These are phyloP conservation scores for Pseudodiploospora longispora DNA, from an alignment of 2,329 filamentous ascomycete genomes.

Conservation along the genomic window DNA sequence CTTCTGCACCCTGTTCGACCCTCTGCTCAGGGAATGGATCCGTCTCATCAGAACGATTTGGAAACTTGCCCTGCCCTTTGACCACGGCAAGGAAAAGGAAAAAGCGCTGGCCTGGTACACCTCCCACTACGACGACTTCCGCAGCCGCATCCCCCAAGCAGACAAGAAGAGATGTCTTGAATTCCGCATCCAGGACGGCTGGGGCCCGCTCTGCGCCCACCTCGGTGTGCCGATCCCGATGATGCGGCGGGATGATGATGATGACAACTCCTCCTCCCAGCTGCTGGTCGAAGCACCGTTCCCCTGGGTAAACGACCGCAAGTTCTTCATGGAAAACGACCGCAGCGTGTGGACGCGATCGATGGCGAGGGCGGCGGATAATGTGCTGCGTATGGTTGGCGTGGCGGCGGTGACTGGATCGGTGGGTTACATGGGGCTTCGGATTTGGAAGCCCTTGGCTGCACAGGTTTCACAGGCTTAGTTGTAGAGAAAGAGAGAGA, in stretches of 20 bases:
- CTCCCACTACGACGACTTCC: conserved; percentile 28
- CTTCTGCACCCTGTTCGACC: conserved; percentile 23
- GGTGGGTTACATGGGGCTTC: no score
- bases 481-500: no score
- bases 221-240: conserved; percentile 29
- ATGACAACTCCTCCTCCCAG: conserved; percentile 7
- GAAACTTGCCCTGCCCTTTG: conserved; percentile 17
- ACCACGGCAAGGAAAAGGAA: conserved; percentile 25
- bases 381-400: conserved; percentile 16
- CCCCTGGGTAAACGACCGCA: conserved; percentile 24
- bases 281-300: conserved; percentile 22
- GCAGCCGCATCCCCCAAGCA: conserved; percentile 23
- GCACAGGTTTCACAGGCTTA: no score
- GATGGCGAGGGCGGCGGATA: conserved; percentile 16
- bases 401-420: no score
- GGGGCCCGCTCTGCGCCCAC: conserved; percentile 32
- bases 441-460: no score
- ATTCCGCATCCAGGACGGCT: conserved; percentile 30
- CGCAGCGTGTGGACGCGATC: conserved; percentile 1
- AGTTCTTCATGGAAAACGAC: conserved; percentile 14
- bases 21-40: conserved; percentile 14
- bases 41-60: conserved; percentile 20
- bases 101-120: conserved; percentile 30
- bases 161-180: conserved; percentile 23
- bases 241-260: conserved; percentile 20